Percentiles rank a stretch among this genome's conserved stretches.
Conservation (phyloP, 1,284 basidiomycete genomes). For the Calocybe gambosa region DNA sequence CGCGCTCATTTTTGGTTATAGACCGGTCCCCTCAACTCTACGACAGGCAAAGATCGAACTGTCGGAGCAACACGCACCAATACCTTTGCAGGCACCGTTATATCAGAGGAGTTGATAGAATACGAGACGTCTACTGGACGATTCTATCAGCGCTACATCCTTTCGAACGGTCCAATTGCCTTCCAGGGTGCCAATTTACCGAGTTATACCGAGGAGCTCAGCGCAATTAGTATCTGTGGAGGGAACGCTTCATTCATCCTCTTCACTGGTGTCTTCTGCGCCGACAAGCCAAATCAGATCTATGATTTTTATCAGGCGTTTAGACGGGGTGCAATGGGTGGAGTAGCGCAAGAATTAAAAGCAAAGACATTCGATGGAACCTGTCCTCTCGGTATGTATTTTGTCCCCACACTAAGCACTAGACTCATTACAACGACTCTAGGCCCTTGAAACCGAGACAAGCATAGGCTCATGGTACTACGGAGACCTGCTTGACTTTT, state of each 20-base stretch:
- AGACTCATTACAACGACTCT: too few species aligned
- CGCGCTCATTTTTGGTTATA: not conserved
- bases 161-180: not conserved
- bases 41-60: slow-evolving; percentile 5
- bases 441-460: too few species aligned
- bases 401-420: too few species aligned
- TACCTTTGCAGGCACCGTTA: not conserved
- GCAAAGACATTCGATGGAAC: slow-evolving; percentile 6
- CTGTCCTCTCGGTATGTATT: too few species aligned
- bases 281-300: not conserved
- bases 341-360: slow-evolving; percentile 1
- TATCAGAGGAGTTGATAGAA: slow-evolving; percentile 2
- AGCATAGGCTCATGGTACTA: too few species aligned
- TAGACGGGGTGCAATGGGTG: not conserved
- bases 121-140: not conserved
- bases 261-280: slow-evolving; percentile 5
- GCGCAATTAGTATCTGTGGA: slow-evolving; percentile 8
- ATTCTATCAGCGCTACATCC: not conserved
- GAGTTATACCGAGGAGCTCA: slow-evolving; percentile 5
- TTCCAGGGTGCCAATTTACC: not conserved
- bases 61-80: slow-evolving; percentile 3
- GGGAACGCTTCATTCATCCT: slow-evolving; percentile 2
- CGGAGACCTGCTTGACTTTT: too few species aligned
- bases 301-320: not conserved
- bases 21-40: not conserved